phyloP scores from a whole-genome alignment of 2,329 filamentous ascomycete species.

The Rhinocladiella mackenziei region DNA sequence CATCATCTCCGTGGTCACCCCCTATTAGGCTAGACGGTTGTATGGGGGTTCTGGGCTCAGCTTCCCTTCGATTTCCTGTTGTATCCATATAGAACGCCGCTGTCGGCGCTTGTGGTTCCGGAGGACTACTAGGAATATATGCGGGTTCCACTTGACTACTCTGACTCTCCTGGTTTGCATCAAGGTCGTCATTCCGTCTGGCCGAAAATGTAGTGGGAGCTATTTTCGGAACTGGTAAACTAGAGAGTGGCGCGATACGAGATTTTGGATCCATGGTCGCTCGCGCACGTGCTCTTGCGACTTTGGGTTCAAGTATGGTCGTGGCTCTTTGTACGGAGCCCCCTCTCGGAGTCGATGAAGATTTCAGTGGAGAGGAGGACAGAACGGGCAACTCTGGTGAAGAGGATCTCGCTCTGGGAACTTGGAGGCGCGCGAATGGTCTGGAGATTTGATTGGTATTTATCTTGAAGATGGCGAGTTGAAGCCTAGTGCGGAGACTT shows the following conservation, averaged over 20 bases:
- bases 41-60: slow-evolving; percentile 16
- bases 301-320: slow-evolving; percentile 19
- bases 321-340: not conserved
- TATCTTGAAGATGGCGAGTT: slow-evolving; percentile 30
- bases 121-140: slow-evolving; percentile 16
- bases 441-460: slow-evolving; percentile 28
- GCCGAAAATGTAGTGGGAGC: slow-evolving; percentile 25
- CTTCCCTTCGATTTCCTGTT: not conserved
- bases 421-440: slow-evolving; percentile 26
- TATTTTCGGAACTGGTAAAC: slow-evolving; percentile 20
- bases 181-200: slow-evolving; percentile 12
- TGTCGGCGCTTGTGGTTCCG: too few species aligned
- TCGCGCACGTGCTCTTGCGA: slow-evolving; percentile 22
- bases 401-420: slow-evolving; percentile 11
- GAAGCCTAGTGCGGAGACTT: slow-evolving; percentile 27
- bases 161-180: not conserved
- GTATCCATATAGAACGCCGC: not conserved
- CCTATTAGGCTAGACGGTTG: slow-evolving; percentile 20
- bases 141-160: not conserved
- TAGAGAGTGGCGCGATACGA: slow-evolving; percentile 11
- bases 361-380: slow-evolving; percentile 16
- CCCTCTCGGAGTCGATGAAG: slow-evolving; percentile 19
- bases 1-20: not conserved
- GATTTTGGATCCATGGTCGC: slow-evolving; percentile 24
- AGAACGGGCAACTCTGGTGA: slow-evolving; percentile 10